Conservation (phyloP, 2,329 filamentous ascomycete genomes). For the Anisogramma anomala region DNA sequence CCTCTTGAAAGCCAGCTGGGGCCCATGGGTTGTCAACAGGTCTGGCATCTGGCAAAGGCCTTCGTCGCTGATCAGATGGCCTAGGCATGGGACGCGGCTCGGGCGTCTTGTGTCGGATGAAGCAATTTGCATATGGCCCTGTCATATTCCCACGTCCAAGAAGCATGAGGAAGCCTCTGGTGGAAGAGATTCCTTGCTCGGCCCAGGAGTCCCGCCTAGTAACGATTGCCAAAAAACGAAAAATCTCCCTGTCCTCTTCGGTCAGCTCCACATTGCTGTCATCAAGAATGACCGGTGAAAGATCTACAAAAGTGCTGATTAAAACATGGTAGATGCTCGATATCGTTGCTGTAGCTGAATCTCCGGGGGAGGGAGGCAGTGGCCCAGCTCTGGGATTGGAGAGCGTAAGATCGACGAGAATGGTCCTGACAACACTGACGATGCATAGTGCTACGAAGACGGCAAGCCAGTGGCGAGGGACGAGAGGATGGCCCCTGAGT, state of each 20-base stretch:
- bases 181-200: constrained; percentile 33
- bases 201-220: constrained; percentile 37
- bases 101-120: constrained; percentile 28
- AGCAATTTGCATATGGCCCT: constrained; percentile 29
- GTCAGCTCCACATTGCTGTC: constrained; percentile 29
- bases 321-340: constrained; percentile 40
- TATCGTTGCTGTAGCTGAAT: constrained; percentile 25
- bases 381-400: constrained; percentile 16
- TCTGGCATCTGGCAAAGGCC: constrained; percentile 28
- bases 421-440: constrained; percentile 43
- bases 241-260: constrained; percentile 34
- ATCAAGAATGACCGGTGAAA: constrained; percentile 34
- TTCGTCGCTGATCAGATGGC: constrained; percentile 25
- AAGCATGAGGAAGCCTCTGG: constrained; percentile 37
- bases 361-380: not conserved
- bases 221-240: constrained; percentile 33
- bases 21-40: constrained; percentile 29
- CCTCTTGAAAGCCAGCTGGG: constrained; percentile 18
- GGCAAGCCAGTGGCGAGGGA: constrained; percentile 37
- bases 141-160: constrained; percentile 35
- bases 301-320: constrained; percentile 36
- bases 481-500: constrained; percentile 27
- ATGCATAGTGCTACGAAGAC: constrained; percentile 45
- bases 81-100: constrained; percentile 24
- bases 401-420: constrained; percentile 36